Evolutionary conservation across 2,329 filamentous ascomycete species (phyloP), one percentile per base, ranked within the genome.

Genomic region (Ilyonectria mors-panacis): DNA sequence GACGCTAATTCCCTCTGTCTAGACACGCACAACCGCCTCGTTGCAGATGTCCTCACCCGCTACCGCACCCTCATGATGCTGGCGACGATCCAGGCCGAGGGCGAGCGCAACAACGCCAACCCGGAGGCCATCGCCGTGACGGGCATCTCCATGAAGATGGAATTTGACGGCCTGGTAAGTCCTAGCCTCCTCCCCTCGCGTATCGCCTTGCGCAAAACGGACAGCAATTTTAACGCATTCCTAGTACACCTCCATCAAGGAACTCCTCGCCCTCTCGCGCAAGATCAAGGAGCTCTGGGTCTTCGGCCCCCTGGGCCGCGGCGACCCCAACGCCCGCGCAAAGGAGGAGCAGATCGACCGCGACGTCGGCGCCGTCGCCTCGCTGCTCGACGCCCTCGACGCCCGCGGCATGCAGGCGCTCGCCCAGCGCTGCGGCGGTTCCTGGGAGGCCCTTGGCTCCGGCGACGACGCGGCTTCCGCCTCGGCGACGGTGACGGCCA

Each of bases 231-330:
- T 30, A 17, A 23, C 23, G 12, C 10, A 1, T 1, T 0, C 1
- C 0, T 12, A 84, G 82, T 81, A 83, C 74, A 78, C 81, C 1
- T 82, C 81, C 21, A 78, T 85, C 72, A 85, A 84, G 61, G 82
- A 85, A 50, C 82, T 85, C 8, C 79, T 85, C 61, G 76, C 82
- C 5, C 78, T 85, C 4, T 82, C 81, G 26, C 82, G 83, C 59
- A 79, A 80, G 54, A 78, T 85, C 76, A 84, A 86, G 69, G 79
- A 86, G 75, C 78, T 85, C 56, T 82, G 84, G 84, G 74, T 85
- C 59, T 81, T 83, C 63, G 79, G 83, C 0, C 76, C 84, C 54
- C 79, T 85, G 30, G 79, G 82, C 63, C 73, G 80, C 62, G 78
- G 78, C 42, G 80, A 83, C 63, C 75, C 75, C 21, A 76, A 78